These are phyloP conservation scores for Aurantiochytrium sp. DNA, from an alignment of 108 stramenopile species.

Conservation along the genomic window DNA sequence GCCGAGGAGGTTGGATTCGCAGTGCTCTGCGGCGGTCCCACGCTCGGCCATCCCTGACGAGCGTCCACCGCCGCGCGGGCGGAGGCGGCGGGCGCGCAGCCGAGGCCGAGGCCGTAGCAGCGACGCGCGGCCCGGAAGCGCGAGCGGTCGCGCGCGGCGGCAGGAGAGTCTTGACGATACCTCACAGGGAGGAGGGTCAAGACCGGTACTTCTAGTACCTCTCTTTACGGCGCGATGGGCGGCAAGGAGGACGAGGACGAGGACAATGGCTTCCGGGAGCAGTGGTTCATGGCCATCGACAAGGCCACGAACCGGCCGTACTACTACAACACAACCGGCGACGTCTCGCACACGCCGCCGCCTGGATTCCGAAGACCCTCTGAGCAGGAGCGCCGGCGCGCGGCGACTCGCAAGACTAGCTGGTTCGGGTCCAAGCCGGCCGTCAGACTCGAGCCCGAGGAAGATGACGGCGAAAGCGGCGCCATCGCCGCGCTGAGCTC, in stretches of 20 bases:
- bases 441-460: neutral
- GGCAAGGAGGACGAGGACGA: neutral
- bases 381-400: neutral
- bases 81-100: too few relatives aligned
- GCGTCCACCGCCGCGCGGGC: too few relatives aligned
- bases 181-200: too few relatives aligned
- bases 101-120: too few relatives aligned
- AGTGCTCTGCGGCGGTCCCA: too few relatives aligned
- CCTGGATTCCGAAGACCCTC: neutral
- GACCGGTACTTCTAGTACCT: too few relatives aligned
- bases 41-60: too few relatives aligned
- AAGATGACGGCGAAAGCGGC: neutral
- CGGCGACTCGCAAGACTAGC: neutral
- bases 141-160: too few relatives aligned
- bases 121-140: too few relatives aligned
- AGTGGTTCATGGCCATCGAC: conserved; percentile 26
- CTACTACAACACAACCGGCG: neutral
- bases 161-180: too few relatives aligned
- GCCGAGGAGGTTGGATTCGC: too few relatives aligned
- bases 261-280: neutral
- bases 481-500: neutral
- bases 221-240: too few relatives aligned
- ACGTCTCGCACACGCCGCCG: neutral
- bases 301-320: neutral
- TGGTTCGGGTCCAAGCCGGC: neutral